Evolutionary conservation across 1,284 basidiomycete genomes (phyloP), one percentile per base, ranked within the genome.

Genomic region (Xerocomus minutiporus): DNA sequence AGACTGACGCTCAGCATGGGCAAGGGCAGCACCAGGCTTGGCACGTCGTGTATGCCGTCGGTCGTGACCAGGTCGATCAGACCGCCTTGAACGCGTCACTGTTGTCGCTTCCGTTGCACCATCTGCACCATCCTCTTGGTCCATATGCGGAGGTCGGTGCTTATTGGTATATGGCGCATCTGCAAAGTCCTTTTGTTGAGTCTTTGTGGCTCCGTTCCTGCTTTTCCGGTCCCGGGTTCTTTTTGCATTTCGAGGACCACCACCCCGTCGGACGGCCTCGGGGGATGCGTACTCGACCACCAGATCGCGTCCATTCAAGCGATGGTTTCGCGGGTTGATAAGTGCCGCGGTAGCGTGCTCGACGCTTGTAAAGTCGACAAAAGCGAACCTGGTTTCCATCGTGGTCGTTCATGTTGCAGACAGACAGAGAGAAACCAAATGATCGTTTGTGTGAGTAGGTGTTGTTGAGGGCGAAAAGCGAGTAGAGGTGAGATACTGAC

Each of bases 11-110:
- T 88, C 87, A 17, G 96, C 95, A 54, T 83, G 80, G 0, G 94
- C 93, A 23, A 97, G 79, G 5, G 93, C 93, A 5, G 93, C 95
- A 51, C 95, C 95, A 25, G 95, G 94, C 67, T 82, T 87, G 7
- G 86, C 79, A 50, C 93, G 79, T 52, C 69, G 64, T 41, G 42
- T 38, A 32, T 55, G 42, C 3, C 48, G 12, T 29, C 50, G 53
- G 41, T 57, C 53, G 9, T 42, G 53, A 31, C 45, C 51, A 34
- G 47, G 28, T 50, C 31, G 59, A 8, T 50, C 56, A 23, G 50
- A 47, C 12, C 34, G 50, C 11, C 38, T 48, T 36, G 50, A 50
- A 36, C 34, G 51, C 23, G 43, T 32, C 2, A 6, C 26, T 8
- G 25, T 8, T 13, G 40, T 31, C 9, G n/a, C 42, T 38, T 48